Evolutionary conservation across 108 stramenopile species (phyloP), one percentile per base, ranked within the genome.

Genomic region (Conticribra guillardii): DNA sequence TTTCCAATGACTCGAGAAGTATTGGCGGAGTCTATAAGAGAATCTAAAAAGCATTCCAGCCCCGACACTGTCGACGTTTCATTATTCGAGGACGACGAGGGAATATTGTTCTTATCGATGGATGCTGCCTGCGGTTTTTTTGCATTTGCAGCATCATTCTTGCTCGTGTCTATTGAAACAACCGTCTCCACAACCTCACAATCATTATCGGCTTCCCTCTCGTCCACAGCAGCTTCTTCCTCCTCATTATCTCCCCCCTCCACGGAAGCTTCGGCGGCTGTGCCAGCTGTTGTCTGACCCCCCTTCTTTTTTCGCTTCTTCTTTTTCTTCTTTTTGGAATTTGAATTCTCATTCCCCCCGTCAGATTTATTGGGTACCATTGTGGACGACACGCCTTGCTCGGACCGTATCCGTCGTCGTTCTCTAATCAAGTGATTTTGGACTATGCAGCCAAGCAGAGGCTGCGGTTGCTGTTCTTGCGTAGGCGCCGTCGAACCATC

Each of bases 1-100:
- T 64, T 56, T 15, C 19, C 41, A 44, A 18, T 61, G 37, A 19
- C 41, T 2, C 34, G 26, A 8, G 19, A n/a, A 4, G 24, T 0
- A 1, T 22, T 32, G 51, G 24, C 15, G 19, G 46, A 48, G 45
- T 56, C 58, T 9, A 66, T 66, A n/a, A 74, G 23, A 17, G 57
- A 66, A 47, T 74, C 73, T 5, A 74, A 56, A 26, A 67, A 54
- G 37, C 34, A 21, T 22, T 67, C 65, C 2, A 67, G 31, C 31
- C 19, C 14, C 8, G 64, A 33, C 26, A 15, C 16, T 4, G n/a
- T n/a, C 50, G 21, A 18, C n/a, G 4, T 21, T 22, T 8, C 44
- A 8, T 44, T 8, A 44, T 44, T n/a, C n/a, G n/a, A n/a, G n/a
- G n/a, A n/a, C n/a, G n/a, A n/a, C n/a, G n/a, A n/a, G n/a, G n/a